A percentile compares a stretch with the other conserved stretches of the same genome.
Conservation (phyloP, 2,329 filamentous ascomycete species). For the Pseudohalonectria lignicola region DNA sequence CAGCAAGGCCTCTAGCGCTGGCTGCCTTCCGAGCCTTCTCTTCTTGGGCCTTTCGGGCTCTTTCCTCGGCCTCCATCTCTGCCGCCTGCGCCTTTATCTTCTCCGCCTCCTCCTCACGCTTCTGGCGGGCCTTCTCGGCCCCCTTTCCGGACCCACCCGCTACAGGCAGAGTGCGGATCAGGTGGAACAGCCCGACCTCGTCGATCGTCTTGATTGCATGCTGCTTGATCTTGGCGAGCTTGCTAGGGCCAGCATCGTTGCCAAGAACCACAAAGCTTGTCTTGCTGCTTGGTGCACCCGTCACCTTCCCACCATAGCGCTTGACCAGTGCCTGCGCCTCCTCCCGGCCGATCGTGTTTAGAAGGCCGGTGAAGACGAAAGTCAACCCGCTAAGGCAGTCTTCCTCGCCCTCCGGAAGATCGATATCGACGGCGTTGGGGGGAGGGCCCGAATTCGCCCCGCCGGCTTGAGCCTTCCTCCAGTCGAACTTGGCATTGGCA, state of each 20-base stretch:
- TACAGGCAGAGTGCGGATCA: conserved; percentile 71
- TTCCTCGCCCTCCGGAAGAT: conserved; percentile 72
- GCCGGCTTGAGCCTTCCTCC: conserved; percentile 46
- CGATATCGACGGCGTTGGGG: conserved; percentile 49
- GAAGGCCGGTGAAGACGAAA: conserved; percentile 90
- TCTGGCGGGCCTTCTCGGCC: conserved; percentile 74
- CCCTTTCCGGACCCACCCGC: conserved; percentile 83
- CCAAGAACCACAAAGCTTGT: conserved; percentile 91
- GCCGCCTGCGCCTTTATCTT: conserved; percentile 71
- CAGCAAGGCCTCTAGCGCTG: conserved; percentile 25
- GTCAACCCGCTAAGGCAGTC: conserved; percentile 83
- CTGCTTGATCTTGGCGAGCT: conserved; percentile 74
- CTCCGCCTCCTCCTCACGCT: conserved; percentile 73
- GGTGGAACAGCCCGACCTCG: conserved; percentile 79
- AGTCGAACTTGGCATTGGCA: conserved; percentile 69
- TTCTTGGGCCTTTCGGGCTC: conserved; percentile 38
- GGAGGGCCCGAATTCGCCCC: conserved; percentile 54
- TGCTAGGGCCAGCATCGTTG: conserved; percentile 83
- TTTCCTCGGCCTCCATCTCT: conserved; percentile 79
- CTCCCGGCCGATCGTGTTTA: conserved; percentile 70
- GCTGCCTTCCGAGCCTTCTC: conserved; percentile 42
- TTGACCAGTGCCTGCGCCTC: conserved; percentile 83
- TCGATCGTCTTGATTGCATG: conserved; percentile 83
- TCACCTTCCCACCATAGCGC: conserved; percentile 87
- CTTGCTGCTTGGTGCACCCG: conserved; percentile 74